A percentile compares a stretch with the other conserved stretches of the same genome.
Conservation (phyloP, 1,284 basidiomycete genomes). For the Butyriboletus appendiculatus region DNA sequence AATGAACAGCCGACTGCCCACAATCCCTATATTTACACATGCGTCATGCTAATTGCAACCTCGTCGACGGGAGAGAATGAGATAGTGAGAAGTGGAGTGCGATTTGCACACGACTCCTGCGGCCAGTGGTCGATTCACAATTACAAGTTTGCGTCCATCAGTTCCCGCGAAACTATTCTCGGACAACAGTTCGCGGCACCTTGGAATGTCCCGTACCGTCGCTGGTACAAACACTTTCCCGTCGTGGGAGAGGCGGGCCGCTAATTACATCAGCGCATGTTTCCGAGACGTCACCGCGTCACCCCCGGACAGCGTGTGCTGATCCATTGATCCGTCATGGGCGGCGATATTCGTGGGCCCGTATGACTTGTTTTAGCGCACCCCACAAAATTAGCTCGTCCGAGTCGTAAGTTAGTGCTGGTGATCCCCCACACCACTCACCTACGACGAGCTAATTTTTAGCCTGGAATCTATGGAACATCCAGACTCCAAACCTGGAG, state of each 20-base stretch:
- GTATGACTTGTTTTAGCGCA: background rate
- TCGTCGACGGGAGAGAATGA: background rate
- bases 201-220: background rate
- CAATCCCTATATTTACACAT: background rate
- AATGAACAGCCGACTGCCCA: background rate
- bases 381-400: background rate
- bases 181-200: background rate
- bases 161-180: conserved; percentile 5
- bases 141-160: background rate
- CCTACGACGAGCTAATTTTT: background rate
- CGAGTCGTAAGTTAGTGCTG: too few species aligned
- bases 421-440: background rate
- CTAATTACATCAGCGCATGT: background rate
- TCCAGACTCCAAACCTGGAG: background rate
- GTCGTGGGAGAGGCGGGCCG: background rate
- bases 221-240: background rate
- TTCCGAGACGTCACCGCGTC: background rate
- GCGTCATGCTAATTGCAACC: background rate
- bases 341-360: background rate
- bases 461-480: background rate
- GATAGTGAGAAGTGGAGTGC: background rate
- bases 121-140: background rate
- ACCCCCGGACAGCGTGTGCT: background rate
- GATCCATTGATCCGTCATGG: background rate
- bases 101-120: background rate